Percentiles rank a stretch among this genome's conserved stretches.
These are phyloP conservation scores for Pichia sp. DNA, from an alignment of 1,139 yeast genomes.

Conservation along the genomic window DNA sequence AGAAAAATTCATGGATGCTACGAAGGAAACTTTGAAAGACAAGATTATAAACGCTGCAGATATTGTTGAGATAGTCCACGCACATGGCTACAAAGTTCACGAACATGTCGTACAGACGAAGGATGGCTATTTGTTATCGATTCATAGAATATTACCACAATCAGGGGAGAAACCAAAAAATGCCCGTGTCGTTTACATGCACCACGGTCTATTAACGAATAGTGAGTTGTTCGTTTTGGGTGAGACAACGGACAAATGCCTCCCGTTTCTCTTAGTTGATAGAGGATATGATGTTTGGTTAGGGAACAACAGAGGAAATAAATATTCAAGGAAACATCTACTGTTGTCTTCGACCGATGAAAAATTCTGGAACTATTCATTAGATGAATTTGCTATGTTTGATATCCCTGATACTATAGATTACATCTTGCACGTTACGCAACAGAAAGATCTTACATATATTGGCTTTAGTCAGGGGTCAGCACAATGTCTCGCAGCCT, in stretches of 20 bases:
- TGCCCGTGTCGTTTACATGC: slow-evolving; percentile 33
- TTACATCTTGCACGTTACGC: slow-evolving; percentile 46
- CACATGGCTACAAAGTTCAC: slow-evolving; percentile 57
- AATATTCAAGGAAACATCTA: slow-evolving; percentile 48
- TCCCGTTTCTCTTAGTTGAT: slow-evolving; percentile 72
- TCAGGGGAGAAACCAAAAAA: slow-evolving; percentile 2
- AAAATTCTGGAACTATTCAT: slow-evolving; percentile 73
- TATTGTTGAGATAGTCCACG: slow-evolving; percentile 56
- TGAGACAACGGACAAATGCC: slow-evolving; percentile 28
- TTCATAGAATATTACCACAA: slow-evolving; percentile 29
- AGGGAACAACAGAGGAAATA: slow-evolving; percentile 85
- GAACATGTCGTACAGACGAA: slow-evolving; percentile 60
- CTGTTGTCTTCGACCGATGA: slow-evolving; percentile 35
- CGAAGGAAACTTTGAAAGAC: slow-evolving; percentile 10
- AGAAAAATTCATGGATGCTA: not conserved
- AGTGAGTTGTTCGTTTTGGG: slow-evolving; percentile 41
- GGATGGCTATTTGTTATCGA: slow-evolving; percentile 37
- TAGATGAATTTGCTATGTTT: slow-evolving; percentile 77
- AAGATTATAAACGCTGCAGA: slow-evolving; percentile 35
- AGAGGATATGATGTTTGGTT: slow-evolving; percentile 85
- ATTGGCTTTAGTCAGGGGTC: slow-evolving; percentile 44
- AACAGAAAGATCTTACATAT: slow-evolving; percentile 29
- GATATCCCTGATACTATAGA: slow-evolving; percentile 73
- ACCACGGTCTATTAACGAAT: slow-evolving; percentile 41
- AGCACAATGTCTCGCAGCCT: slow-evolving; percentile 38